Conservation (phyloP, 2,329 filamentous ascomycete species). For the Acephala macrosclerotiorum region DNA sequence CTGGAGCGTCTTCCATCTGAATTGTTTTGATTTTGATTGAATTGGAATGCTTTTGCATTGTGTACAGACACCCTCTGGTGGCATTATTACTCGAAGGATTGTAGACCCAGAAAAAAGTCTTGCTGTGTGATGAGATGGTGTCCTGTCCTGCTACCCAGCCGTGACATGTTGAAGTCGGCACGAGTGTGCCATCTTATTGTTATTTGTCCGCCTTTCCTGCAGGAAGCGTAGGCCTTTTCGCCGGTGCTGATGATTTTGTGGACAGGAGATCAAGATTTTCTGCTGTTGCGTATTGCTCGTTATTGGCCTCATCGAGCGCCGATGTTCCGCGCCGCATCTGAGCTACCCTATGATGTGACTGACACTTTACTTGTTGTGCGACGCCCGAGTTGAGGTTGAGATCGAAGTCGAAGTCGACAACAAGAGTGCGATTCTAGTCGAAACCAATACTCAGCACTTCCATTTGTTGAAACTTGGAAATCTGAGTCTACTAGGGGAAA, state of each 20-base stretch:
- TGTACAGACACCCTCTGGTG: background rate
- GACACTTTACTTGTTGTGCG: too few species aligned
- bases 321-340: background rate
- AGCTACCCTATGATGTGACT: too few species aligned
- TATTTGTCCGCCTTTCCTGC: background rate
- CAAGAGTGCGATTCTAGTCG: background rate
- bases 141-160: background rate
- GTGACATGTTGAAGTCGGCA: background rate
- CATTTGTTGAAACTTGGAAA: background rate
- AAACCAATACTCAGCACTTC: background rate
- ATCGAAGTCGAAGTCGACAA: background rate
- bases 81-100: background rate
- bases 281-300: background rate
- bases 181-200: background rate
- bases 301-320: background rate
- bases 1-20: background rate
- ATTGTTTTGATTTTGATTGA: background rate
- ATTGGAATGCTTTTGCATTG: slow-evolving; percentile 1
- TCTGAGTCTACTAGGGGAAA: background rate
- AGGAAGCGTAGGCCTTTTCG: background rate
- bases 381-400: too few species aligned
- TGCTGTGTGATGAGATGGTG: background rate
- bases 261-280: background rate
- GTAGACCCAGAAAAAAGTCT: background rate
- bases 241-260: background rate